Percentiles rank a stretch among this genome's conserved stretches.
Conservation (phyloP, 345 rosid genomes). For the Schrenkiella parvula region DNA sequence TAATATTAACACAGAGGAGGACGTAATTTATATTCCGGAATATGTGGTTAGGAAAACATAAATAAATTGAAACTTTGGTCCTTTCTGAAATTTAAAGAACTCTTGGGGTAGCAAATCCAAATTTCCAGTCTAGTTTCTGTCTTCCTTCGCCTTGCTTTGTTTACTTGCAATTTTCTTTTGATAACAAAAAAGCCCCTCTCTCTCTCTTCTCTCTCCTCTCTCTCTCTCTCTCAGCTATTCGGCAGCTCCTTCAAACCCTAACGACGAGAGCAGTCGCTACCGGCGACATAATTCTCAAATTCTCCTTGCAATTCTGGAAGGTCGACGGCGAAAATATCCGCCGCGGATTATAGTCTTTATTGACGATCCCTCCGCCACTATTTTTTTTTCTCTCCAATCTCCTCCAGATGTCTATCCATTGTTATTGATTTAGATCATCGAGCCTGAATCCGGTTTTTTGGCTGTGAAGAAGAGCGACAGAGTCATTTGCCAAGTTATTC, state of each 20-base stretch:
- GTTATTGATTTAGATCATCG: conserved; percentile 4
- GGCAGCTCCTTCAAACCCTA: conserved; percentile 32
- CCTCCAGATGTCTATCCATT: conserved; percentile 15
- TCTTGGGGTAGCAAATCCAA: conserved; percentile 1
- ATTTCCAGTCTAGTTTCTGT: conserved; percentile 3
- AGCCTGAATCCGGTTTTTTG: conserved; percentile 13
- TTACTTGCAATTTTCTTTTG: neutral
- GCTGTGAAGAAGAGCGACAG: neutral
- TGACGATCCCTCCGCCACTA: conserved; percentile 15
- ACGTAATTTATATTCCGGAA: no score
- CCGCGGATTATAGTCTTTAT: conserved; percentile 14
- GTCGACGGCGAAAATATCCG: conserved; percentile 13
- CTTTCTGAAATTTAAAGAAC: neutral
- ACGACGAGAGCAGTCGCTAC: conserved; percentile 25
- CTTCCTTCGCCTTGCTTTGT: conserved; percentile 16
- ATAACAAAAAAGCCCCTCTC: neutral
- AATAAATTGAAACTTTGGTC: neutral
- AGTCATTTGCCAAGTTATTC: conserved; percentile 9
- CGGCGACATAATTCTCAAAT: conserved; percentile 22
- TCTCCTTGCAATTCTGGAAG: neutral
- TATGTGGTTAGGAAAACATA: neutral
- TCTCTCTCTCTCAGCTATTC: neutral
- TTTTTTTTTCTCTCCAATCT: neutral
- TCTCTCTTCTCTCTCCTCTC: conserved; percentile 17
- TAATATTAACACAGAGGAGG: no score